Percentiles rank a stretch among this genome's conserved stretches.
Evolutionary conservation across 352 stramenopile genomes (phyloP).

Genomic region (Phytophthora pini): DNA sequence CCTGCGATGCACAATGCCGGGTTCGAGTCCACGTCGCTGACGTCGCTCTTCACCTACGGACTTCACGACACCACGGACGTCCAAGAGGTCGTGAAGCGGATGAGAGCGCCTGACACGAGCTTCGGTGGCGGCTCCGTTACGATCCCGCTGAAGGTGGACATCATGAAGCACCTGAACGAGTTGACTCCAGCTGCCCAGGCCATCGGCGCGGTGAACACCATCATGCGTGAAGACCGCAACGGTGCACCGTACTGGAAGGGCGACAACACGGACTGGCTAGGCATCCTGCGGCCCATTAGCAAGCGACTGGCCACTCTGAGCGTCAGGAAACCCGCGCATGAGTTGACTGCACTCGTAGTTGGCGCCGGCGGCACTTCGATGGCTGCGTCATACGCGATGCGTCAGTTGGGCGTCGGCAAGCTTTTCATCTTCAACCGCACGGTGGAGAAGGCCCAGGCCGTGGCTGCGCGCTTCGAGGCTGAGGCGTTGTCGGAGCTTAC

Average conservation of each 20-base stretch:
- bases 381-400: conserved; percentile 95
- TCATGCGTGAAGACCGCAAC: conserved; percentile 81
- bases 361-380: conserved; percentile 95
- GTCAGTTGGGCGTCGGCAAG: conserved; percentile 77
- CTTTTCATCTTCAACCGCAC: conserved; percentile 98
- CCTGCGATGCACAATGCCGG: conserved; percentile 97
- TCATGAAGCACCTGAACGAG: conserved; percentile 94
- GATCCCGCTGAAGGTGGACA: conserved; percentile 97
- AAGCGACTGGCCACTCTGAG: conserved; percentile 44
- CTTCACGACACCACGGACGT: conserved; percentile 76
- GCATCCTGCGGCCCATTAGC: conserved; percentile 94
- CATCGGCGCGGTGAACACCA: conserved; percentile 99
- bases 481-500: conserved; percentile 64
- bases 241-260: conserved; percentile 70
- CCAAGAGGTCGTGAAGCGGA: conserved; percentile 49
- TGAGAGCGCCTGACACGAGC: conserved; percentile 39
- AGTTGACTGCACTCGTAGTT: conserved; percentile 80
- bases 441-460: conserved; percentile 88
- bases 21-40: conserved; percentile 88
- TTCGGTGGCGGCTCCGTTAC: conserved; percentile 97
- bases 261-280: conserved; percentile 99
- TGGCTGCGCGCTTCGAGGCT: conserved; percentile 91
- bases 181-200: conserved; percentile 91
- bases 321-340: conserved; percentile 19
- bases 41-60: conserved; percentile 89